phyloP scores from a whole-genome alignment of 2,329 filamentous ascomycete species.

The Pochonia chlamydosporia region DNA sequence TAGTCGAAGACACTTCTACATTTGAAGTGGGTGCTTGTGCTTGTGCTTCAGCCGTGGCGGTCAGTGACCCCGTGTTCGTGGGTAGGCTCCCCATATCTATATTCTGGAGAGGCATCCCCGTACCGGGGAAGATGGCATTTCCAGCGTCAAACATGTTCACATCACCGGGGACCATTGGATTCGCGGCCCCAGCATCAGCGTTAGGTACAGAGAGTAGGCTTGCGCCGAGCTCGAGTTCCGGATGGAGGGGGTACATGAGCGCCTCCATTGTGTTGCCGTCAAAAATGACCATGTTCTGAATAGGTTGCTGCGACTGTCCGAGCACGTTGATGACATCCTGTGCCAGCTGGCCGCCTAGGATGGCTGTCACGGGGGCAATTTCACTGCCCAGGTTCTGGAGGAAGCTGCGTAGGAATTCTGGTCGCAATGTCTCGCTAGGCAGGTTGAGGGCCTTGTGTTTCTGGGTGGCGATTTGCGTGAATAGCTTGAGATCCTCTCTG shows the following conservation, averaged over 20 bases:
- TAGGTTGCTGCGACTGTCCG: conserved; percentile 83
- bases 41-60: no score
- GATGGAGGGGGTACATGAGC: conserved; percentile 76
- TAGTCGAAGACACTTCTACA: no score
- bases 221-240: conserved; percentile 51
- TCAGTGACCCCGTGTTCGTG: background rate
- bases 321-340: conserved; percentile 98
- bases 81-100: background rate
- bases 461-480: conserved; percentile 71
- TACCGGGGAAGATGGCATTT: background rate
- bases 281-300: conserved; percentile 92
- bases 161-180: background rate
- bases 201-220: conserved; percentile 32
- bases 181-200: background rate
- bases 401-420: conserved; percentile 75
- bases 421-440: conserved; percentile 59
- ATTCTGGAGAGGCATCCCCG: background rate
- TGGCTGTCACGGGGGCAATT: conserved; percentile 79
- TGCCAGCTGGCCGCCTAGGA: conserved; percentile 82
- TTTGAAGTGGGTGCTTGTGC: no score
- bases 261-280: conserved; percentile 78
- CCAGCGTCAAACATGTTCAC: background rate
- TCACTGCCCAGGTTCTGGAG: conserved; percentile 81
- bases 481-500: conserved; percentile 63
- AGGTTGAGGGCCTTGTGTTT: conserved; percentile 72